Evolutionary conservation across 169 alveolate genomes (phyloP).

Genomic region (Plasmodium coatneyi): DNA sequence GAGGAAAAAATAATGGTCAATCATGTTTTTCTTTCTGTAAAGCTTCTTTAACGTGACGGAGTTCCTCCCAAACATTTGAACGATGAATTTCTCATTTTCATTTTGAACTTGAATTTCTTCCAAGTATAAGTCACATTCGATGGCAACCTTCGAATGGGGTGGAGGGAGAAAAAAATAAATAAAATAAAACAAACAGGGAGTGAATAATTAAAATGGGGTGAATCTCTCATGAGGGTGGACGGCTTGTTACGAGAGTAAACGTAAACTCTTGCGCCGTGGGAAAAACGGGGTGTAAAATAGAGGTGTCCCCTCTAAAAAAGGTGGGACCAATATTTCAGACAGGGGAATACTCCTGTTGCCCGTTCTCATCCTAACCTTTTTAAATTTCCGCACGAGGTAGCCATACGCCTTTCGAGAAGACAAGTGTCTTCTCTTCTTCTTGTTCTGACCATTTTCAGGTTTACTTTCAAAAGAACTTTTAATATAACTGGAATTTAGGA

Average conservation of each 20-base stretch:
- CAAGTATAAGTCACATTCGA: conserved; percentile 54
- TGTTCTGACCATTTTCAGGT: conserved; percentile 29
- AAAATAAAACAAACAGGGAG: neutral
- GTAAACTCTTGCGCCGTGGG: neutral
- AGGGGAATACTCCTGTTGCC: neutral
- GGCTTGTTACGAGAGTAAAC: neutral
- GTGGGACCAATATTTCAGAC: neutral
- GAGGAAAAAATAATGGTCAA: conserved; percentile 60
- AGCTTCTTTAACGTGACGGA: conserved; percentile 65
- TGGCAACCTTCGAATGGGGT: conserved; percentile 26
- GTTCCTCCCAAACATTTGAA: conserved; percentile 56
- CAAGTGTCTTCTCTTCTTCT: conserved; percentile 25
- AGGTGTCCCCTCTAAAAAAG: neutral
- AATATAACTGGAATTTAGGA: conserved; percentile 67
- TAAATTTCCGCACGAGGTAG: conserved; percentile 44
- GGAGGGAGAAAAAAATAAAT: conserved; percentile 1
- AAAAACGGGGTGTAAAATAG: neutral
- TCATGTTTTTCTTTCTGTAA: conserved; percentile 41
- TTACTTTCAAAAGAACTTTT: conserved; percentile 34
- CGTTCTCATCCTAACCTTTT: conserved; percentile 1
- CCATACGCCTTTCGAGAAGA: conserved; percentile 47
- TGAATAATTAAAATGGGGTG: neutral
- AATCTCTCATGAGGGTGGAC: neutral
- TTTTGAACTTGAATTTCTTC: conserved; percentile 65
- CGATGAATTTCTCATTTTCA: conserved; percentile 62